A percentile compares a stretch with the other conserved stretches of the same genome.
phyloP scores from a whole-genome alignment of 148 eudicot species.

The Rhododendron simsii region DNA sequence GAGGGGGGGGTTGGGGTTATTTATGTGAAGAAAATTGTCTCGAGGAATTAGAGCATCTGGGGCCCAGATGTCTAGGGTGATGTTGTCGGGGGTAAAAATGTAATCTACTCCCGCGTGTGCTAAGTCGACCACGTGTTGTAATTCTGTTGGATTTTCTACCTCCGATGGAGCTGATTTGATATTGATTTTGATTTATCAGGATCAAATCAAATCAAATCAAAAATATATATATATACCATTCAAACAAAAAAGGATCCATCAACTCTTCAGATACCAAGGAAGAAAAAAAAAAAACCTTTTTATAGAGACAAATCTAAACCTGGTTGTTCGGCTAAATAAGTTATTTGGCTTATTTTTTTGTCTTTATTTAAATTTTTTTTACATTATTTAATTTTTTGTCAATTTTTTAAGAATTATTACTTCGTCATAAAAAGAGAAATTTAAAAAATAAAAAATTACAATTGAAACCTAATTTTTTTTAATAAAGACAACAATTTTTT shows the following conservation, averaged over 20 bases:
- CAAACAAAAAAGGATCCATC: background rate
- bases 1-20: background rate
- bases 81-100: background rate
- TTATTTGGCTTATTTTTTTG: no score
- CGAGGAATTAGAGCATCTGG: background rate
- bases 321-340: no score
- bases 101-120: background rate
- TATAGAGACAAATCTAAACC: no score
- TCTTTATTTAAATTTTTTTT: no score
- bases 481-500: no score
- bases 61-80: constrained; percentile 9
- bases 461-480: no score
- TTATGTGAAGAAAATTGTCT: background rate
- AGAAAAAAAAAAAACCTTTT: no score
- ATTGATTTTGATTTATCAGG: background rate
- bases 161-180: background rate
- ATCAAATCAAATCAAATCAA: background rate
- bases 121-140: background rate
- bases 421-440: no score
- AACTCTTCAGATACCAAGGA: background rate
- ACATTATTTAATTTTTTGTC: no score
- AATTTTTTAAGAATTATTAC: no score
- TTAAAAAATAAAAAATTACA: no score
- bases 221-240: no score
- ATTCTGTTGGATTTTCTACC: background rate